A percentile compares a stretch with the other conserved stretches of the same genome.
Conservation (phyloP, 805 yeast genomes). For the Myxozyma vanderwaltii region DNA sequence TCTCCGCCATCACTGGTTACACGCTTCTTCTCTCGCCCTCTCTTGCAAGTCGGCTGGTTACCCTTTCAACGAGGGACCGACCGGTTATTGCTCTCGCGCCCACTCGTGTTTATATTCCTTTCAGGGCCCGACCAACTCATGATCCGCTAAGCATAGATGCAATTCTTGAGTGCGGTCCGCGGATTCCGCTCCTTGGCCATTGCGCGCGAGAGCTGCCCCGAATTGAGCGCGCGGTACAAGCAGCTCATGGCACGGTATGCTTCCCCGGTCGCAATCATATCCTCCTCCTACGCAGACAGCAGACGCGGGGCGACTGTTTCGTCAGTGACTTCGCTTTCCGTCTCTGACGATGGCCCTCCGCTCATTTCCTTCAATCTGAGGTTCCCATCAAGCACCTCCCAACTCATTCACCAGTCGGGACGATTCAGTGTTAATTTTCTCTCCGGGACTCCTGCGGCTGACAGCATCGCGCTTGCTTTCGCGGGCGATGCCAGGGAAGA, state of each 20-base stretch:
- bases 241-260: slow-evolving; percentile 27
- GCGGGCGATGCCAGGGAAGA: slow-evolving; percentile 45
- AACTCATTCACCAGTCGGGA: slow-evolving; percentile 57
- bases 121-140: not conserved
- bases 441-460: slow-evolving; percentile 58
- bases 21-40: not conserved
- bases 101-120: no score
- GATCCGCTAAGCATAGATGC: slow-evolving; percentile 1
- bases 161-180: not conserved
- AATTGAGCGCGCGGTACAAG: slow-evolving; percentile 19
- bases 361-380: slow-evolving; percentile 83
- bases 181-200: not conserved
- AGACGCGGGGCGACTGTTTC: slow-evolving; percentile 59
- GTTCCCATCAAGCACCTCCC: slow-evolving; percentile 80
- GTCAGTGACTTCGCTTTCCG: slow-evolving; percentile 79
- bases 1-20: not conserved
- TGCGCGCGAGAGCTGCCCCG: not conserved
- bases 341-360: slow-evolving; percentile 63
- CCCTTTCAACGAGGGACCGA: no score
- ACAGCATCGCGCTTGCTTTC: slow-evolving; percentile 64
- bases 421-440: slow-evolving; percentile 75
- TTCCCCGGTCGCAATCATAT: slow-evolving; percentile 24
- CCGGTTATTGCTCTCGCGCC: no score
- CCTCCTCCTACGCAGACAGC: slow-evolving; percentile 12
- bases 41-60: not conserved